Base-by-base conservation (phyloP, 2,329 filamentous ascomycete species). In the Fusarium xylarioides region DNA sequence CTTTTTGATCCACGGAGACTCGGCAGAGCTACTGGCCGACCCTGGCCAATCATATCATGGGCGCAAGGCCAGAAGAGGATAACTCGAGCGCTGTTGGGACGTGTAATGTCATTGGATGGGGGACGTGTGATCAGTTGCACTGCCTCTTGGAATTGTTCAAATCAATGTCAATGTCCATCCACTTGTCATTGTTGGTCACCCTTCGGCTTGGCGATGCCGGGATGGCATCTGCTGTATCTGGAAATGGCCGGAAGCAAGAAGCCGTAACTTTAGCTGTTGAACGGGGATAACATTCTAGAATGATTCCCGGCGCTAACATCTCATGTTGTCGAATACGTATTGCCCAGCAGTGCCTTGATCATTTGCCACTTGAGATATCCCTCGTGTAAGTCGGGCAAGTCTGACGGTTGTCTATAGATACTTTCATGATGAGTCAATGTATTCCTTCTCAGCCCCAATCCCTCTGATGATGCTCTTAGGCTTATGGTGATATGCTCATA, bases 71-170 rank as follows among this genome's bases (percentile, higher is more conserved):
- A 44, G 14, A 62, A 30, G 32, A 38, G 40, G 46, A 62, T 38
- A 47, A 42, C 32, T 61, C 18, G 38, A 46, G 35, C 37, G 38
- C 30, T 64, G 15, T 11, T 38, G 37, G 65, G 57, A 40, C 37
- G 23, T 70, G 44, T 70, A 56, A 46, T 52, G 23, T 70, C 38
- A 70, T 70, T 70, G 61, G 50, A 14, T n/a, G 26, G 38, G 38
- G 38, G 43, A 44, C 43, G 26, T 66, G 59, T 74, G 71, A 74
- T 44, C 55, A 54, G 18, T 14, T 74, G 71, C 71, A 74, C 59
- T 44, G 71, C 71, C 71, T 74, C 71, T 56, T 53, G 44, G 37
- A 40, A 68, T 50, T 50, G 44, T 34, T 21, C 37, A 26, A 55
- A 30, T 40, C 38, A 66, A 28, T 35, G 30, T 14, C 47, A 47